Percentiles rank a stretch among this genome's conserved stretches.
phyloP scores from a whole-genome alignment of 176 grass and related monocot species.

The Carex cristatella region DNA sequence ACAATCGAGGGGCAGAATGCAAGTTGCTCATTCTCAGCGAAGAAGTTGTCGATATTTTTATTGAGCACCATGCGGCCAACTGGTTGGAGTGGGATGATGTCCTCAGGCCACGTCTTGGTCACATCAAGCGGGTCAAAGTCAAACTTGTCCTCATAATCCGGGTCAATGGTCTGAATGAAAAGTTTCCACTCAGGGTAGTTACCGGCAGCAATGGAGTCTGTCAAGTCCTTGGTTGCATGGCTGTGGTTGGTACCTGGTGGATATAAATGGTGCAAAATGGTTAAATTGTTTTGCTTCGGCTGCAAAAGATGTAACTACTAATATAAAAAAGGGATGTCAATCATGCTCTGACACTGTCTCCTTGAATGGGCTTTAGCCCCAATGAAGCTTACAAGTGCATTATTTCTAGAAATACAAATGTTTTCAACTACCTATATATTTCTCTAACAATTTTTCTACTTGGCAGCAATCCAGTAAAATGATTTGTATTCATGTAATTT shows the following conservation, averaged over 20 bases:
- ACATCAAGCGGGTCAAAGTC: constrained; percentile 97
- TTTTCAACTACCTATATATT: background rate
- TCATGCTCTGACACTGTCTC: background rate
- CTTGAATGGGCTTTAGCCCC: background rate
- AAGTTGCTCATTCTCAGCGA: constrained; percentile 95
- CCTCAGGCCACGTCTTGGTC: constrained; percentile 97
- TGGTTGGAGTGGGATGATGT: constrained; percentile 78
- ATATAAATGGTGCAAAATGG: background rate
- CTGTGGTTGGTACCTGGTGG: constrained; percentile 66
- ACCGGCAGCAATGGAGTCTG: constrained; percentile 68
- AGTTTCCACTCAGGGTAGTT: constrained; percentile 95
- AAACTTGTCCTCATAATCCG: constrained; percentile 52
- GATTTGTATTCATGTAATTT: background rate
- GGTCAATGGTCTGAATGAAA: constrained; percentile 77
- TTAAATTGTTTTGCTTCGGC: background rate
- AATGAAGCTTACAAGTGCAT: background rate
- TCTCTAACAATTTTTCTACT: background rate
- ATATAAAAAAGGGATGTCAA: background rate
- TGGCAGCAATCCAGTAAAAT: background rate
- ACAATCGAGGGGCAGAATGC: constrained; percentile 77
- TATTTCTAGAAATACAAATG: background rate
- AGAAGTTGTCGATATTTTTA: constrained; percentile 97
- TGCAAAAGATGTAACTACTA: background rate
- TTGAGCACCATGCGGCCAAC: constrained; percentile 84
- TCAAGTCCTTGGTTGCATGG: constrained; percentile 91